phyloP scores from a whole-genome alignment of 2,329 filamentous ascomycete species.

The Beauveria sp. region DNA sequence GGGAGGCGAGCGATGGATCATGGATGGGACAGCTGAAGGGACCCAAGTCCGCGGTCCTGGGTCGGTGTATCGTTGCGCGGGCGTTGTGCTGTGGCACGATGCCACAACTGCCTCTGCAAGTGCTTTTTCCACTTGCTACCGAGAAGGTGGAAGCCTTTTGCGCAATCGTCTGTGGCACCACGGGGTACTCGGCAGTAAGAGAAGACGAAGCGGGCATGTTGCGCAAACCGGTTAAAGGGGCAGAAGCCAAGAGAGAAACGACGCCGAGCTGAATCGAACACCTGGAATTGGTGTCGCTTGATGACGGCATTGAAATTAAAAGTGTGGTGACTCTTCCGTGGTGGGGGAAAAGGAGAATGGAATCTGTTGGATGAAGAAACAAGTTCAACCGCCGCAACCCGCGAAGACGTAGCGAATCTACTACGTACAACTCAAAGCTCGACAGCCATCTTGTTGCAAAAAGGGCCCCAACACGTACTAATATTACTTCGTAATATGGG shows the following conservation, averaged over 20 bases:
- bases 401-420: not conserved
- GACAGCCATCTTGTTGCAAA: too few relatives aligned
- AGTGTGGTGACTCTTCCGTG: too few relatives aligned
- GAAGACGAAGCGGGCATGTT: not conserved
- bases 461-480: too few relatives aligned
- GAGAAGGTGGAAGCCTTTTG: too few relatives aligned
- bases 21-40: not conserved
- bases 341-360: not conserved
- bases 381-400: not conserved
- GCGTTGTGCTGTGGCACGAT: not conserved
- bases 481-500: too few relatives aligned
- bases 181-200: not conserved
- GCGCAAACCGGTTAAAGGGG: not conserved
- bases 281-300: not conserved
- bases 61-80: conserved; percentile 3
- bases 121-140: not conserved
- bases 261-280: not conserved
- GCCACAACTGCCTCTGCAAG: not conserved
- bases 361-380: not conserved
- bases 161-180: not conserved
- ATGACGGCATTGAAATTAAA: too few relatives aligned
- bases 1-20: not conserved
- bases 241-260: not conserved
- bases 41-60: conserved; percentile 1
- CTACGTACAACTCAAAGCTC: too few relatives aligned